phyloP scores from a whole-genome alignment of 2,329 filamentous ascomycete species.

The Geosmithia flava region DNA sequence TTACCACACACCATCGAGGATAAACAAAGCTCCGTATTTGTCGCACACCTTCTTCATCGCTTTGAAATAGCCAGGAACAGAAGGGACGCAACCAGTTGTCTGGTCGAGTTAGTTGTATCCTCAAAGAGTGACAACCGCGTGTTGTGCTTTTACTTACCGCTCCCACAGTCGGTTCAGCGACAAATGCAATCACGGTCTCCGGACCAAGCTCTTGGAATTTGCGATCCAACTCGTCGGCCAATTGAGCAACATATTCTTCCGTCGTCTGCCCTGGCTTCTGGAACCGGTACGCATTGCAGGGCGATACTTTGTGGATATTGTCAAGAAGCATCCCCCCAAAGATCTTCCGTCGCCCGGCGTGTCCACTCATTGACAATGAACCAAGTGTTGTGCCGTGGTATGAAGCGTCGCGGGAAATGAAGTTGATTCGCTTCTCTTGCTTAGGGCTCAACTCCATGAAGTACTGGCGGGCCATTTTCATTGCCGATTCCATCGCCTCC shows the following conservation, averaged over 20 bases:
- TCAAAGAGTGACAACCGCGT: neutral
- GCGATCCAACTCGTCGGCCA: slow-evolving; percentile 51
- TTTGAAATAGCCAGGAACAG: slow-evolving; percentile 53
- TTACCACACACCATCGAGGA: slow-evolving; percentile 36
- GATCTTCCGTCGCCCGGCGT: slow-evolving; percentile 42
- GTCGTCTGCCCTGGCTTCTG: slow-evolving; percentile 37
- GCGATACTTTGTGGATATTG: slow-evolving; percentile 46
- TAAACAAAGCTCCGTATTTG: slow-evolving; percentile 56
- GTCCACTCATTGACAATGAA: slow-evolving; percentile 49
- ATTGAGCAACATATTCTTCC: slow-evolving; percentile 43
- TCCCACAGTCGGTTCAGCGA: slow-evolving; percentile 61
- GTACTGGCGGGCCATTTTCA: slow-evolving; percentile 34
- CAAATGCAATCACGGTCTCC: slow-evolving; percentile 55
- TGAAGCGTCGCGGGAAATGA: slow-evolving; percentile 55
- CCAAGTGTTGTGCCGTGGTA: slow-evolving; percentile 66
- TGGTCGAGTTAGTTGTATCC: neutral
- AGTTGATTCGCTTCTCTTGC: slow-evolving; percentile 44
- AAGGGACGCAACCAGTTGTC: slow-evolving; percentile 49
- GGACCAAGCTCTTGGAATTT: slow-evolving; percentile 54
- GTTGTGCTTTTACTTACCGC: slow-evolving; percentile 32
- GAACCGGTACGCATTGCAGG: slow-evolving; percentile 53
- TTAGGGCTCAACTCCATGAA: slow-evolving; percentile 25
- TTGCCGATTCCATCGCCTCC: slow-evolving; percentile 28
- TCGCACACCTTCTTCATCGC: slow-evolving; percentile 57
- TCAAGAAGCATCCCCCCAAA: slow-evolving; percentile 49